Percentiles rank a stretch among this genome's conserved stretches.
These are phyloP conservation scores for Coniferiporia weirii DNA, from an alignment of 1,284 basidiomycete species.

Conservation along the genomic window DNA sequence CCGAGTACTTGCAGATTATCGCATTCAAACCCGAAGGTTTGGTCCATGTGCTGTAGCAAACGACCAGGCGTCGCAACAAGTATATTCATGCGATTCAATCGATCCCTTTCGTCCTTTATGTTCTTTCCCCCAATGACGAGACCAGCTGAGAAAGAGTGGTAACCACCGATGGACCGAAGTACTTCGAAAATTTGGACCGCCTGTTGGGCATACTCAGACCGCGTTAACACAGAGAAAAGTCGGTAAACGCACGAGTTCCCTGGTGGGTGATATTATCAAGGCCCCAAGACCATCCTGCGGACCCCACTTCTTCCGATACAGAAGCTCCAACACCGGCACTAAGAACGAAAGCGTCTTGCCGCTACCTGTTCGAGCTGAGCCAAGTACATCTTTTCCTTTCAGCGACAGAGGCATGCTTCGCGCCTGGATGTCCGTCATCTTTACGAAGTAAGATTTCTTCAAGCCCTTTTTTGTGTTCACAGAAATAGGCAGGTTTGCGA, in stretches of 20 bases:
- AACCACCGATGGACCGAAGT: constrained; percentile 84
- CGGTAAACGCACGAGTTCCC: constrained; percentile 65
- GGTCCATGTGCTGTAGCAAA: constrained; percentile 96
- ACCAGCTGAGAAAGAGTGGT: constrained; percentile 91
- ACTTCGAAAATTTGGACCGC: constrained; percentile 98
- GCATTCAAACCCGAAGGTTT: constrained; percentile 92
- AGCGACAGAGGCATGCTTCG: constrained; percentile 60
- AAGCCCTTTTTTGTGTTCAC: constrained; percentile 69
- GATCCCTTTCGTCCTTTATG: constrained; percentile 87
- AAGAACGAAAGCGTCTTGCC: constrained; percentile 85
- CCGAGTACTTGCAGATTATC: constrained; percentile 90
- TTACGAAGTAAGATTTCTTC: constrained; percentile 79
- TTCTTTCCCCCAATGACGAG: constrained; percentile 97
- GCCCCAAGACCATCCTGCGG: constrained; percentile 85
- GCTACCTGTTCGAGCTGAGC: constrained; percentile 75
- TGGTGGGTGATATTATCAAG: constrained; percentile 90
- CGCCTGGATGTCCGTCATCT: constrained; percentile 82
- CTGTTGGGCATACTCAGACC: constrained; percentile 31
- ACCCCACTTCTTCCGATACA: constrained; percentile 76
- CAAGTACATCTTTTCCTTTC: constrained; percentile 67
- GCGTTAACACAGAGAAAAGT: neutral
- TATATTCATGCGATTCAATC: constrained; percentile 93
- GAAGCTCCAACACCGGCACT: constrained; percentile 70
- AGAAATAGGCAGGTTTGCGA: constrained; percentile 68
- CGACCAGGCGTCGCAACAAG: constrained; percentile 95